phyloP scores from a whole-genome alignment of 139 green algal species.

The Chlorella vulgaris region DNA sequence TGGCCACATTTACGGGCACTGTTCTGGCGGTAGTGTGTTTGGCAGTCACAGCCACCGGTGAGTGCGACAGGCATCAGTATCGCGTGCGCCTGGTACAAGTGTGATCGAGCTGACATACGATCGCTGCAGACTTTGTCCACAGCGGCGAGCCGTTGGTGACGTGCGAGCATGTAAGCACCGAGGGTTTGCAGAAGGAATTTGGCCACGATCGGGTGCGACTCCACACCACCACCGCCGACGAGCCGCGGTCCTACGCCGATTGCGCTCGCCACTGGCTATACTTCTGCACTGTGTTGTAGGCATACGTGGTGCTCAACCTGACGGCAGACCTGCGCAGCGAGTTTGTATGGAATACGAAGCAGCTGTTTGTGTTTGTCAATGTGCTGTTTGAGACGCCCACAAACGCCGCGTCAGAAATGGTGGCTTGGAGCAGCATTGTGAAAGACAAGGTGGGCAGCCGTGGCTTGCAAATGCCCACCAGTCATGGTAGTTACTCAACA shows the following conservation, averaged over 20 bases:
- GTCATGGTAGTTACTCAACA: neutral
- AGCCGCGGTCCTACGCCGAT: neutral
- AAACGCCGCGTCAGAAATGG: conserved; percentile 72
- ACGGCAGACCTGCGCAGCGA: conserved; percentile 70
- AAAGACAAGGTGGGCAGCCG: conserved; percentile 48
- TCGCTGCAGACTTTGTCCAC: conserved; percentile 46
- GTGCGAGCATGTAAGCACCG: conserved; percentile 14
- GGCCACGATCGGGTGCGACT: conserved; percentile 43
- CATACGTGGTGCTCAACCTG: conserved; percentile 64
- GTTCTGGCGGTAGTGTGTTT: conserved; percentile 35
- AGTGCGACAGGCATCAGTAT: neutral
- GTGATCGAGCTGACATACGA: neutral
- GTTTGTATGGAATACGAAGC: conserved; percentile 92
- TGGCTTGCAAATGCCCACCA: neutral
- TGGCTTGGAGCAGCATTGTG: conserved; percentile 83
- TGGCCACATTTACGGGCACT: conserved; percentile 34
- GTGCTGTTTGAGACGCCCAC: conserved; percentile 57
- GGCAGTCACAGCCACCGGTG: conserved; percentile 34
- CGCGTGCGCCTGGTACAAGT: neutral
- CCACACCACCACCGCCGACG: no score
- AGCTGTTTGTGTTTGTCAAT: conserved; percentile 79
- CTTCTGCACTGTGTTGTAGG: no score
- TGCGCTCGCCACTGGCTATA: neutral
- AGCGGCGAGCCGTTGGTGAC: neutral
- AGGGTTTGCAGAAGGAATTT: conserved; percentile 43